Evolutionary conservation across 2,329 filamentous ascomycete genomes (phyloP), one percentile per base, ranked within the genome.

Genomic region (Xylariaceae sp.): DNA sequence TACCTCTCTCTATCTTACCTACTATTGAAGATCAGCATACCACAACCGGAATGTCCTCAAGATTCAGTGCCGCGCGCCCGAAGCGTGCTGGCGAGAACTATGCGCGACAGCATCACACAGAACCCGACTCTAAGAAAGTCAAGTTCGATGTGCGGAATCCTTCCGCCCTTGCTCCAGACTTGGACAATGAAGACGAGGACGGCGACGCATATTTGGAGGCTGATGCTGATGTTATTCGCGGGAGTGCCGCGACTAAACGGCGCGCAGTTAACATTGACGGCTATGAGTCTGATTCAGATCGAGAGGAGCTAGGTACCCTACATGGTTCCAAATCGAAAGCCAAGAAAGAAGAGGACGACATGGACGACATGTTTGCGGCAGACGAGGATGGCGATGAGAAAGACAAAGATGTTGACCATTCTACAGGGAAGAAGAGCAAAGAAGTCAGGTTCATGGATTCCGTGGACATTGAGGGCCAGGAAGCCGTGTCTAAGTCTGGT

Each of bases 101-200:
- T 71, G 86, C 89, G 44, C 87, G 90, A 55, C 86, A 85, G 18
- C 86, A 93, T 71, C 87, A 90, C 63, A 82, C 71, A 46, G 74
- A 77, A 47, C 73, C 71, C 49, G 79, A 81, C 47, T 72, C 79
- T 50, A 96, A 96, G 73, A 93, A 92, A 70, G 89, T 91, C 56
- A 91, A 90, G 69, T 99, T 99, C 75, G 95, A 99, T 73, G 80
- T 95, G 50, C 91, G 95, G 63, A 98, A 99, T 71, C 95, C 95
- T 2, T 96, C 93, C 16, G 92, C 90, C 0, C 84, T 99, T 3
- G 93, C 91, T 1, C 87, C 93, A 1, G 91, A 96, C 71, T 89
- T 86, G 1, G 89, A 89, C 62, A 86, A 73, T 0, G 77, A 77
- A 3, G 73, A 78, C 23, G 75, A 74, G 5, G 70, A 65, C 6